phyloP scores from a whole-genome alignment of 257 asterid species.

The Nicotiana obtusifolia region DNA sequence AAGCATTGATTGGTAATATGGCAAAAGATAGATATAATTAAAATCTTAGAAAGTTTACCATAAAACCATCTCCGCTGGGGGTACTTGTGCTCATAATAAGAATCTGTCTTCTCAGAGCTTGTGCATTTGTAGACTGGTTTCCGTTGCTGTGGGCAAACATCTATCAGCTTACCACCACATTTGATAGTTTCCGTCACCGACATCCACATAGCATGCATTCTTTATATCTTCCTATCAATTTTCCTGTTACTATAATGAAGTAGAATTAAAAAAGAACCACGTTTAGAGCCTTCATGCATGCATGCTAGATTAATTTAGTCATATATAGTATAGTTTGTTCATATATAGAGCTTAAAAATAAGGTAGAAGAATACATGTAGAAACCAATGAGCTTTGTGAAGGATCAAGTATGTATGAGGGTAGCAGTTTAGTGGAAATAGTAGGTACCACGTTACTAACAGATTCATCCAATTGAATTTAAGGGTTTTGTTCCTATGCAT shows the following conservation, averaged over 20 bases:
- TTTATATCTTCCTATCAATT: neutral
- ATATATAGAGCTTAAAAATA: neutral
- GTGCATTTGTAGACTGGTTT: too few species aligned
- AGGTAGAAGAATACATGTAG: neutral
- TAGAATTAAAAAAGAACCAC: neutral
- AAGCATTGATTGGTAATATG: too few species aligned
- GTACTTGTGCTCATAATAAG: too few species aligned
- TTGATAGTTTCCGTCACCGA: constrained; percentile 19
- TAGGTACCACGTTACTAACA: neutral
- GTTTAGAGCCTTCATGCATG: neutral
- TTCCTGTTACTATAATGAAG: neutral
- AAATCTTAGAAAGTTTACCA: constrained; percentile 5
- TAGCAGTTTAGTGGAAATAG: neutral
- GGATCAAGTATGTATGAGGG: neutral
- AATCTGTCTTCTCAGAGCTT: too few species aligned
- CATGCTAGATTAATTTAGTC: neutral
- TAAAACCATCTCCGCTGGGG: constrained; percentile 12
- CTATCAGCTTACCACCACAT: constrained; percentile 12
- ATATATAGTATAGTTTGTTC: neutral
- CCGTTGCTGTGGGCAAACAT: too few species aligned
- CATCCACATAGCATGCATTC: constrained; percentile 29
- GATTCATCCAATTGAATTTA: constrained; percentile 3
- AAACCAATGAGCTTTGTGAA: neutral
- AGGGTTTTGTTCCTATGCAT: constrained; percentile 5
- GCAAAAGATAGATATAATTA: too few species aligned